Base-by-base conservation (phyloP, 805 yeast species). In the Metschnikowia aberdeeniae region DNA sequence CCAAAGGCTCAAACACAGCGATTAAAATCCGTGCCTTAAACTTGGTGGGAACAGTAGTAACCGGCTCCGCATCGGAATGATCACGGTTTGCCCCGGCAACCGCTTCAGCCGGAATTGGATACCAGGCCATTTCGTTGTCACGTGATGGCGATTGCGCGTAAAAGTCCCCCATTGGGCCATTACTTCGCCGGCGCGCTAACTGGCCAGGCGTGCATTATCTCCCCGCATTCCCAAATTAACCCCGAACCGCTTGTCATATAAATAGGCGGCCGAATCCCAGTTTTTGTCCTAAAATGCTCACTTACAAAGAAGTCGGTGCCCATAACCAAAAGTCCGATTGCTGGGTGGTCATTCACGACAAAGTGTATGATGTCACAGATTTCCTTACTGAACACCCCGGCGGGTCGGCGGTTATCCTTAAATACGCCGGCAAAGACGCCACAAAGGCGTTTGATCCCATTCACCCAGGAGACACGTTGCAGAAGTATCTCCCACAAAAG, bases 391-490 rank as follows among this genome's bases (percentile, higher is more conserved):
- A 76, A 36, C 86, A 81, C 54, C 86, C 86, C 9, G 86, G 86
- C 28, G 86, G 86, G 3, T 57, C 73, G 14, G 71, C 67, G 5
- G 74, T 80, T 43, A 77, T 81, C 30, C 62, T 77, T 44, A 78
- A 77, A 58, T 81, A 61, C 56, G 68, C 71, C n/a, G 75, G 77
- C 1, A 64, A 63, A 45, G 74, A 69, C 50, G 95, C 92, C 9
- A 84, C 93, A 6, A 82, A 84, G 55, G 80, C 87, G 8, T 92
- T 89, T 60, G 87, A 84, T 47, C 96, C 96, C 14, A 75, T 92
- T 49, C 99, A 92, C 64, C 93, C 98, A 0, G 78, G 84, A n/a
- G 96, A 89, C 56, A 85, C 52, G 19, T 72, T 92, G 43, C 81
- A 78, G 26, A 82, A 82, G 58, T 81, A 81, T 55, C 63, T 87